Evolutionary conservation across 495 filamentous ascomycete genomes (phyloP).

Genomic region (Penicillium antarcticum): DNA sequence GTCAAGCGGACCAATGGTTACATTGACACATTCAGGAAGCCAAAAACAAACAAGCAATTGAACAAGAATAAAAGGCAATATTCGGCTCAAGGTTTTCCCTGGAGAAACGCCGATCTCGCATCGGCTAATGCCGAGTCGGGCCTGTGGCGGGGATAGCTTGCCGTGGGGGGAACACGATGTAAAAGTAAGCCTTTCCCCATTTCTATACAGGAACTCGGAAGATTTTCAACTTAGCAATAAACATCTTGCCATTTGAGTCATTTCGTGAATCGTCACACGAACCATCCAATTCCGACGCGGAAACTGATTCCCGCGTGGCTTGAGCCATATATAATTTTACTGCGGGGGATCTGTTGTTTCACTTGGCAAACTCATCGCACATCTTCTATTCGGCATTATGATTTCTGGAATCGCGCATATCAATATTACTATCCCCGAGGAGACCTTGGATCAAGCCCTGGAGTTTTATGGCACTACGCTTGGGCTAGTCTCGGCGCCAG

Average conservation of each 20-base stretch:
- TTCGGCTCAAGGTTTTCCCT: too few relatives aligned
- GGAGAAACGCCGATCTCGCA: too few relatives aligned
- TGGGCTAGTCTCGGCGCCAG: constrained; percentile 44
- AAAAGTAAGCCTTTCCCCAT: too few relatives aligned
- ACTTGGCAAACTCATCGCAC: background rate
- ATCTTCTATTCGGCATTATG: constrained; percentile 29
- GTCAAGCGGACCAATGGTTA: too few relatives aligned
- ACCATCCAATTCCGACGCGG: background rate
- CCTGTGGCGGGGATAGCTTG: background rate
- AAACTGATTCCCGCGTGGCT: constrained; percentile 3
- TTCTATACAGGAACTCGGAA: background rate
- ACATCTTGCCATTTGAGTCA: background rate
- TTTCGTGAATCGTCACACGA: background rate
- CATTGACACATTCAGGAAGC: too few relatives aligned
- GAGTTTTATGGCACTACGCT: constrained; percentile 57
- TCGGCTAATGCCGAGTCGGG: too few relatives aligned
- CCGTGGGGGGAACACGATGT: background rate
- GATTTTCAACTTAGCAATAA: background rate
- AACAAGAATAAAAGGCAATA: too few relatives aligned
- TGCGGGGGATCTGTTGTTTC: background rate
- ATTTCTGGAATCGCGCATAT: constrained; percentile 59
- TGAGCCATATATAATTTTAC: background rate
- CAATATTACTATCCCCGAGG: constrained; percentile 55
- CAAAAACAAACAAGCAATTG: too few relatives aligned
- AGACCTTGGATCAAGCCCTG: constrained; percentile 49